Base-by-base conservation (phyloP, 2,329 filamentous ascomycete species). In the Hypoxylon sp. region DNA sequence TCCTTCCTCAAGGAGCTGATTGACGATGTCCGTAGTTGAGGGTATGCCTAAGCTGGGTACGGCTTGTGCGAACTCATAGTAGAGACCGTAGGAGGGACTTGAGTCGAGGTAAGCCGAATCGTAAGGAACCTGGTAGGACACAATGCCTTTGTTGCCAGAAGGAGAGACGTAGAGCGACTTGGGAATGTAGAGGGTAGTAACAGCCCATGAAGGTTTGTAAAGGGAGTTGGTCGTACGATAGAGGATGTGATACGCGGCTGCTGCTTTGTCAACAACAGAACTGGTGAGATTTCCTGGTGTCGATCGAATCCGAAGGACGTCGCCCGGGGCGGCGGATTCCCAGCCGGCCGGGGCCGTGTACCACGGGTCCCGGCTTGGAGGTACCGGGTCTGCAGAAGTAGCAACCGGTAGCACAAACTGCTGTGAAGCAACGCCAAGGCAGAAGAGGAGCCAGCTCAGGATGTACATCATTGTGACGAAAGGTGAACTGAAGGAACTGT, bases 41-140 rank as follows among this genome's bases (percentile, higher is more conserved):
- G 27, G 46, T 6, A 52, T 17, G 13, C 49, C 57, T 9, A 45
- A 19, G n/a, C 17, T 62, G 2, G 34, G 35, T 30, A 57, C 41
- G 2, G 50, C 21, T 25, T 37, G 46, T 7, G 47, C 11, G 5
- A 43, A 21, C 13, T 30, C 20, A 8, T 50, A 42, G 20, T 57
- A 53, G 1, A 63, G 36, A 17, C 49, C 42, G 44, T 72, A 75
- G 5, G 64, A 73, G n/a, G 65, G 75, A 47, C 66, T 65, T 2
- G 63, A 59, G 16, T 77, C 69, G 12, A 73, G 51, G 11, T 64
- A 63, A 6, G 70, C 67, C 5, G 69, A 64, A 41, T 76, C 67
- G 17, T 70, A 66, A 0, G 72, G 65, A 6, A 73, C 60, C 50
- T 75, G 72, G 51, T 73, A 76, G 0, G 73, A 75, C 0, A 76